Percentiles rank a stretch among this genome's conserved stretches.
Evolutionary conservation across 331 rosid genomes (phyloP).

Genomic region (Quercus lobata): DNA sequence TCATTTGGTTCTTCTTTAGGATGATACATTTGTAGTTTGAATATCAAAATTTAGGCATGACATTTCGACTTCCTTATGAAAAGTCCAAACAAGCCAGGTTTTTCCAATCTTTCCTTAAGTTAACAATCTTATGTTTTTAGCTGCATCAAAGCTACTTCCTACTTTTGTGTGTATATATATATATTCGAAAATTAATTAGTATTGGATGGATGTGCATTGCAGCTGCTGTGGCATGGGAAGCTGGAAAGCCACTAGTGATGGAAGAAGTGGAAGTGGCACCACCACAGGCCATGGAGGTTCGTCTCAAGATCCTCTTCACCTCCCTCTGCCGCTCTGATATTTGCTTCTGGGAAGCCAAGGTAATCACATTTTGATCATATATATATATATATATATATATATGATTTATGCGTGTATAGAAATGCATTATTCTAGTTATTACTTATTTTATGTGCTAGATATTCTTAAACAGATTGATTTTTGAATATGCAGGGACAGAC

Average conservation of each 20-base stretch:
- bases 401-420: not conserved
- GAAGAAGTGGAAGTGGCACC: conserved; percentile 92
- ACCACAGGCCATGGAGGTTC: conserved; percentile 71
- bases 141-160: not conserved
- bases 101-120: no score
- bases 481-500: no score
- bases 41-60: no score
- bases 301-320: conserved; percentile 72
- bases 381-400: not conserved
- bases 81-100: no score
- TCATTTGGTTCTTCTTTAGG: no score
- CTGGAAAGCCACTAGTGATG: conserved; percentile 73
- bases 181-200: no score
- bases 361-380: not conserved
- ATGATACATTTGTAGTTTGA: no score
- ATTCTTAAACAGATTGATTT: no score
- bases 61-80: no score
- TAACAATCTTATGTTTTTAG: not conserved
- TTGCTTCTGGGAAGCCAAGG: conserved; percentile 92
- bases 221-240: conserved; percentile 95
- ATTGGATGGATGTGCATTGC: not conserved
- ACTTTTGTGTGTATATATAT: no score
- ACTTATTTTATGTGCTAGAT: no score
- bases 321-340: conserved; percentile 83
- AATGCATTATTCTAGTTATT: no score